phyloP scores from a whole-genome alignment of 805 yeast species.

The Pichia eremophila region DNA sequence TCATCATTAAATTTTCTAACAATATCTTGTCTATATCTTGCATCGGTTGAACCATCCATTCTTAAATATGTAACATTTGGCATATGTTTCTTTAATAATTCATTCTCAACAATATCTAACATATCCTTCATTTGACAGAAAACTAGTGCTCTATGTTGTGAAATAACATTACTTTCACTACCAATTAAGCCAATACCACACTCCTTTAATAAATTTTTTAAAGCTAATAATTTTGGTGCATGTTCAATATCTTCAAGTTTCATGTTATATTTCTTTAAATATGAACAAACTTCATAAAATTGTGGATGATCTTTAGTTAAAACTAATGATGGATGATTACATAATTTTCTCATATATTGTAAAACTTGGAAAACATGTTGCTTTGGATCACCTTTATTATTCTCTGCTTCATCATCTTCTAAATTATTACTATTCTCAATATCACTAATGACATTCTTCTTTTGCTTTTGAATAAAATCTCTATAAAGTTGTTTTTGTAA shows the following conservation, averaged over 20 bases:
- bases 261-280: constrained; percentile 48
- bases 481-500: constrained; percentile 80
- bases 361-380: constrained; percentile 95
- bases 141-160: constrained; percentile 90
- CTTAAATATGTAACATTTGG: constrained; percentile 92
- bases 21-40: constrained; percentile 81
- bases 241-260: constrained; percentile 65
- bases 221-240: constrained; percentile 83
- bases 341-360: constrained; percentile 92
- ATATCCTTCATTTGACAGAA: constrained; percentile 96
- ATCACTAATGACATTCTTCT: constrained; percentile 57
- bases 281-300: constrained; percentile 52
- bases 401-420: constrained; percentile 2
- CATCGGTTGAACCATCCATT: constrained; percentile 89
- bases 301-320: constrained; percentile 78
- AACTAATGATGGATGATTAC: constrained; percentile 94
- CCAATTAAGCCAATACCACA: constrained; percentile 73
- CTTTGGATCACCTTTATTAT: constrained; percentile 37
- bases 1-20: constrained; percentile 91
- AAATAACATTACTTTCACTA: constrained; percentile 47
- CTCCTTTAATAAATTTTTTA: constrained; percentile 70
- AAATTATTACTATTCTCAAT: constrained; percentile 30
- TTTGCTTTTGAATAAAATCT: constrained; percentile 83
- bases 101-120: constrained; percentile 94
- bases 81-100: constrained; percentile 70